Evolutionary conservation across 176 grass and related monocot genomes (phyloP).

Genomic region (Tillandsia leiboldiana): DNA sequence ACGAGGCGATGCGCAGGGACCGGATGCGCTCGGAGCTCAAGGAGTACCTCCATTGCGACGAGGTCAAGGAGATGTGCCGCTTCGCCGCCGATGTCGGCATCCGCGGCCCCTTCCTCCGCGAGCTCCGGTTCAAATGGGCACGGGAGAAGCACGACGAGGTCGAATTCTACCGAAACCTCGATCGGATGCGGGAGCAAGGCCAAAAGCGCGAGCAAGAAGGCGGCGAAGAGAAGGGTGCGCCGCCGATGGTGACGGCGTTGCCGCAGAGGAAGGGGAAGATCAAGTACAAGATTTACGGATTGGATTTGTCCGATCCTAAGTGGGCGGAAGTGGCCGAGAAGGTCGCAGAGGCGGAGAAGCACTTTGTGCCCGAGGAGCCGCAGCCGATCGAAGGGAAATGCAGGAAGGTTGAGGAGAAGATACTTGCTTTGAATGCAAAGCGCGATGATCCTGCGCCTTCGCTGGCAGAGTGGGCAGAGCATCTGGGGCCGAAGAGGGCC

Average conservation of each 20-base stretch:
- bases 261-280: constrained; percentile 75
- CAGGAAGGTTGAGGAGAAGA: constrained; percentile 53
- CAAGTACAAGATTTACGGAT: constrained; percentile 70
- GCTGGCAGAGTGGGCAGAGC: constrained; percentile 78
- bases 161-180: constrained; percentile 63
- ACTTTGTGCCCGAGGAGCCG: constrained; percentile 51
- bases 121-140: constrained; percentile 96
- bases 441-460: constrained; percentile 33
- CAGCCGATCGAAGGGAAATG: constrained; percentile 56
- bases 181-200: constrained; percentile 39
- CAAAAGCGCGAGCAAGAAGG: constrained; percentile 16
- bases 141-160: constrained; percentile 82
- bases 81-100: constrained; percentile 79
- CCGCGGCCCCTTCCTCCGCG: constrained; percentile 65
- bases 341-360: constrained; percentile 35
- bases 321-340: constrained; percentile 81
- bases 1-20: constrained; percentile 40
- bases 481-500: constrained; percentile 40
- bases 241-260: constrained; percentile 35
- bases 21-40: constrained; percentile 47
- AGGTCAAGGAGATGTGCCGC: constrained; percentile 90
- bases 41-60: constrained; percentile 60
- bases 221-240: constrained; percentile 7
- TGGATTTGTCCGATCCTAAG: constrained; percentile 71
- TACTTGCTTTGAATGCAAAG: constrained; percentile 40